phyloP scores from a whole-genome alignment of 176 grass and related monocot genomes.

The Phoenix roebelenii region DNA sequence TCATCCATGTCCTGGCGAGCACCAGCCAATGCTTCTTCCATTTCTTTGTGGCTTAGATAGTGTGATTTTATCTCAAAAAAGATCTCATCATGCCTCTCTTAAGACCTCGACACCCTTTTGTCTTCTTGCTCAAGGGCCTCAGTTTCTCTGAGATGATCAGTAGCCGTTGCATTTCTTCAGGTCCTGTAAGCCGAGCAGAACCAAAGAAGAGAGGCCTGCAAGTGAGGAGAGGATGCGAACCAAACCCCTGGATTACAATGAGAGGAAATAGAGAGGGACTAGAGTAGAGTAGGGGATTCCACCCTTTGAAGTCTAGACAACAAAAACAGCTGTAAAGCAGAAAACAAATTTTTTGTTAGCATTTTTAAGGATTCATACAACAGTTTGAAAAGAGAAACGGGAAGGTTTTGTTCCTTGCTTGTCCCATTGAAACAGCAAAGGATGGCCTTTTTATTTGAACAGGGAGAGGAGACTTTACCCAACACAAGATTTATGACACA shows the following conservation, averaged over 20 bases:
- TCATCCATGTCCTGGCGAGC: not conserved
- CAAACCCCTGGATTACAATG: not conserved
- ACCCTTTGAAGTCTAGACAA: too few species aligned
- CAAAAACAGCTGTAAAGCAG: too few species aligned
- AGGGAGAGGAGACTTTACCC: too few species aligned
- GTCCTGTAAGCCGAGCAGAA: not conserved
- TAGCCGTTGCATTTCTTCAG: conserved; percentile 1
- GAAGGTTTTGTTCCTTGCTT: too few species aligned
- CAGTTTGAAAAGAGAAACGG: too few species aligned
- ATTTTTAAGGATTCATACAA: too few species aligned
- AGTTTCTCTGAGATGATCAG: conserved; percentile 2
- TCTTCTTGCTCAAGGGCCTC: conserved; percentile 5
- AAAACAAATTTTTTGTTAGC: too few species aligned
- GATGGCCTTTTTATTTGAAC: too few species aligned
- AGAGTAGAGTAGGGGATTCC: too few species aligned
- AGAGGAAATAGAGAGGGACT: not conserved
- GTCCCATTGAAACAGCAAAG: too few species aligned
- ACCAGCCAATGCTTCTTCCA: not conserved
- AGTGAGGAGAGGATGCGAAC: not conserved
- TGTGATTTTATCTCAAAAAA: conserved; percentile 7
- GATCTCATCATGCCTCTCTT: conserved; percentile 10
- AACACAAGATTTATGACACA: too few species aligned
- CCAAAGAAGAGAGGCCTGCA: not conserved
- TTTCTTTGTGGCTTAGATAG: not conserved
- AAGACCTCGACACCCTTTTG: conserved; percentile 5